Conservation (phyloP, 148 eudicot species). For the Chenopodium suecicum region DNA sequence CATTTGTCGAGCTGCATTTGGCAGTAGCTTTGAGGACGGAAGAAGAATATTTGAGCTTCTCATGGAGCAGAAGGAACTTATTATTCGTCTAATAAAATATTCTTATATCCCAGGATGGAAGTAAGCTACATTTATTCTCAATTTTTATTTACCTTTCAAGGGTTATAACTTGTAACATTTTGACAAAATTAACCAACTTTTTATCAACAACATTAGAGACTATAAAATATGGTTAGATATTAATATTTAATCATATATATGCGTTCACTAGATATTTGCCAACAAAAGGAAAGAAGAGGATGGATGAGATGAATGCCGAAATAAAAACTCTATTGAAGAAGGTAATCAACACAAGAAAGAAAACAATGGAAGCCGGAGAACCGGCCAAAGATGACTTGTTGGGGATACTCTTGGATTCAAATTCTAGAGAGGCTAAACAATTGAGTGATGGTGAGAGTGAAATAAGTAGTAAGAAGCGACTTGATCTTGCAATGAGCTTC, state of each 20-base stretch:
- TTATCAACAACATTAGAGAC: too few relatives aligned
- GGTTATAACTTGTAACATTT: too few relatives aligned
- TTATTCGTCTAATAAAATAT: background rate
- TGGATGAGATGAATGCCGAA: slow-evolving; percentile 8
- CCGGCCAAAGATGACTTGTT: slow-evolving; percentile 20
- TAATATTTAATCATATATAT: too few relatives aligned
- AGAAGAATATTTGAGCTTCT: slow-evolving; percentile 27
- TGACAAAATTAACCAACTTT: too few relatives aligned
- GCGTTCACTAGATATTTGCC: slow-evolving; percentile 15
- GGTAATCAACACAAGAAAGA: slow-evolving; percentile 19
- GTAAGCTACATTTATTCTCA: background rate
- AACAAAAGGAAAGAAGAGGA: slow-evolving; percentile 21
- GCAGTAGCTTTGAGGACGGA: slow-evolving; percentile 27
- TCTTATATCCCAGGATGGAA: slow-evolving; percentile 8
- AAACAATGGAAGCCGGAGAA: slow-evolving; percentile 21
- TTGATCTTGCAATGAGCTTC: slow-evolving; percentile 22
- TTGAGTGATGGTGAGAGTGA: background rate
- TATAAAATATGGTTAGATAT: too few relatives aligned
- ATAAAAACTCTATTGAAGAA: slow-evolving; percentile 7
- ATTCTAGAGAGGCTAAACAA: slow-evolving; percentile 4
- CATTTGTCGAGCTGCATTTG: slow-evolving; percentile 29
- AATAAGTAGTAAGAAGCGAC: background rate
- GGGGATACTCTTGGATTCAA: slow-evolving; percentile 27
- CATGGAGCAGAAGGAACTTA: slow-evolving; percentile 10
- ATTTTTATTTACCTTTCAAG: too few relatives aligned